Conservation (phyloP, 2,329 filamentous ascomycete species). For the Colletotrichum sp. region DNA sequence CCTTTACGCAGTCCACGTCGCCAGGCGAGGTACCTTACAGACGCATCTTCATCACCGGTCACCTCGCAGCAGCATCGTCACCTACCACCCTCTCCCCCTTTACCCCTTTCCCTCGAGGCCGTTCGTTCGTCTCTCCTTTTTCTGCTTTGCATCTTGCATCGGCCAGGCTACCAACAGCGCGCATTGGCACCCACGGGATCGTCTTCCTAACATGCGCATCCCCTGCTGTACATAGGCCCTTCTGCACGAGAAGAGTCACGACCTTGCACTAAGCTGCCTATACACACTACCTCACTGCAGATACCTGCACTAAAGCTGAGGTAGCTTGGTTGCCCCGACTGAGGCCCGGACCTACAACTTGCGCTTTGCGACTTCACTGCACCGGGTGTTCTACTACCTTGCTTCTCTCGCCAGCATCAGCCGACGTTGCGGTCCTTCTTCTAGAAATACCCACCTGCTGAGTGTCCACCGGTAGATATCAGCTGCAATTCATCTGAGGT, state of each 20-base stretch:
- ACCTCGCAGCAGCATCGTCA: not conserved
- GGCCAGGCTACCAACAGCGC: not conserved
- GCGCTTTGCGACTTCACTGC: not conserved
- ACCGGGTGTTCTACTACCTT: not conserved
- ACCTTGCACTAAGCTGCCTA: not conserved
- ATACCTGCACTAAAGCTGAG: not conserved
- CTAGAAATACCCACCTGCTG: conserved; percentile 14
- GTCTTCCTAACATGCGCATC: conserved; percentile 9
- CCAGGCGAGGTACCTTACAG: not conserved
- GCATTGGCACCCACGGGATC: conserved; percentile 6
- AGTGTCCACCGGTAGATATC: not conserved
- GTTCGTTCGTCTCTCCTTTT: not conserved
- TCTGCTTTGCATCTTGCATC: not conserved
- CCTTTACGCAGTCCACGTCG: not conserved
- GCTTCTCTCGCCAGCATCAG: not conserved
- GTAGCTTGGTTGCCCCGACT: conserved; percentile 5
- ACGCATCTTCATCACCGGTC: not conserved
- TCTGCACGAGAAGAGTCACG: conserved; percentile 13
- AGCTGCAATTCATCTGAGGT: not conserved
- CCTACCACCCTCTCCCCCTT: not conserved
- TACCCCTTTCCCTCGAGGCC: not conserved
- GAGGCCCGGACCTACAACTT: conserved; percentile 8
- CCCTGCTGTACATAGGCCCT: conserved; percentile 8
- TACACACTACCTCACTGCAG: not conserved
- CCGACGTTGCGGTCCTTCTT: not conserved